These are phyloP conservation scores for Fraxinus platypoda DNA, from an alignment of 305 asterid species.

Conservation along the genomic window DNA sequence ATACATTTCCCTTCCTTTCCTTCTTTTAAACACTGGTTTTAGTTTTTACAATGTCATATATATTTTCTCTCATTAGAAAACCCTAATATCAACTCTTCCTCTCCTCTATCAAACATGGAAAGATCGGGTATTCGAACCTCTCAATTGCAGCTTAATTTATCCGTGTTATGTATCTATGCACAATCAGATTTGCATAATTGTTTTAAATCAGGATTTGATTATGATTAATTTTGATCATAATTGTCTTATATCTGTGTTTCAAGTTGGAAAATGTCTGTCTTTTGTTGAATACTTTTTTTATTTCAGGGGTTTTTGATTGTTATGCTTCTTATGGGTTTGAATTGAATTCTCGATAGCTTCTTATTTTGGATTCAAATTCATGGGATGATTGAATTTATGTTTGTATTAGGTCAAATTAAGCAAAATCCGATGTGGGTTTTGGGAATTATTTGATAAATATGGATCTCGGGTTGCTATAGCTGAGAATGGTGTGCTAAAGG, in stretches of 20 bases:
- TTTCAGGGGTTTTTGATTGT: background rate
- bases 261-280: background rate
- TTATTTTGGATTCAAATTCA: slow-evolving; percentile 20
- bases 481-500: slow-evolving; percentile 8
- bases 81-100: slow-evolving; percentile 48
- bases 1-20: slow-evolving; percentile 12
- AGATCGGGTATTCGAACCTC: slow-evolving; percentile 32
- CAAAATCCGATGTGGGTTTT: slow-evolving; percentile 23
- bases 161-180: slow-evolving; percentile 13
- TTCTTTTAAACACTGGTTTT: slow-evolving; percentile 24
- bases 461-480: background rate
- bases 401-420: slow-evolving; percentile 17
- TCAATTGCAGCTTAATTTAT: slow-evolving; percentile 16
- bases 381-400: slow-evolving; percentile 16
- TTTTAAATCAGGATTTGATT: slow-evolving; percentile 28
- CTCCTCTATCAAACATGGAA: slow-evolving; percentile 28
- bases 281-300: background rate
- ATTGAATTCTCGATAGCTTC: slow-evolving; percentile 17
- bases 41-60: slow-evolving; percentile 1
- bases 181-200: slow-evolving; percentile 34
- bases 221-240: slow-evolving; percentile 15
- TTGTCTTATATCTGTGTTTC: background rate
- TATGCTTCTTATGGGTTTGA: slow-evolving; percentile 14
- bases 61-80: slow-evolving; percentile 31
- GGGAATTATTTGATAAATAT: background rate